phyloP scores from a whole-genome alignment of 2,329 filamentous ascomycete species.

The Acrodontium crateriforme region DNA sequence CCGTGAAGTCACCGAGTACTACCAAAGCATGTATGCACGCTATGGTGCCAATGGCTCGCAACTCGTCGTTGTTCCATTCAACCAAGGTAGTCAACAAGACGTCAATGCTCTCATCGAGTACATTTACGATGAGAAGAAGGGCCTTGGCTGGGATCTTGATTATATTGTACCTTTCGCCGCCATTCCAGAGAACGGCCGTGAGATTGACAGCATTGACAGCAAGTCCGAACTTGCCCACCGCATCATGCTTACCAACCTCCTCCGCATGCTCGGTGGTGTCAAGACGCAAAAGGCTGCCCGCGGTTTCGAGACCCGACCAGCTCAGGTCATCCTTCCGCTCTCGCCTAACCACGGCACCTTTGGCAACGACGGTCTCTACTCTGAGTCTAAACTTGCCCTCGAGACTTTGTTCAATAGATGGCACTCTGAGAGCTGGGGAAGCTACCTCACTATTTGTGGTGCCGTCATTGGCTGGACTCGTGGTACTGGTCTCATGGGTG shows the following conservation, averaged over 20 bases:
- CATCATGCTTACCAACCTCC: conserved; percentile 96
- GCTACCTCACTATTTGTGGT: conserved; percentile 96
- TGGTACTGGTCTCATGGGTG: conserved; percentile 93
- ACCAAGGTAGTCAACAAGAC: conserved; percentile 96
- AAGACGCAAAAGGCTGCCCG: conserved; percentile 80
- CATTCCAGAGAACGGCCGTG: conserved; percentile 92
- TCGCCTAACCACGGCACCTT: conserved; percentile 98
- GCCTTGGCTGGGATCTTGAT: conserved; percentile 95
- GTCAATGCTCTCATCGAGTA: conserved; percentile 88
- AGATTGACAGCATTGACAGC: conserved; percentile 93
- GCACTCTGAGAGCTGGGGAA: conserved; percentile 94
- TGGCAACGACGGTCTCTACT: conserved; percentile 93
- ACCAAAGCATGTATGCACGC: conserved; percentile 94
- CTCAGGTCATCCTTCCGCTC: conserved; percentile 87
- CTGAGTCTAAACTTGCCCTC: conserved; percentile 90
- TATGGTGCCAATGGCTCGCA: conserved; percentile 90
- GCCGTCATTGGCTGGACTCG: conserved; percentile 98
- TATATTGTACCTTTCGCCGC: conserved; percentile 93
- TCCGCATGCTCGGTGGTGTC: conserved; percentile 78
- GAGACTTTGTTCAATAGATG: conserved; percentile 98
- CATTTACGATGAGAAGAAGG: conserved; percentile 92
- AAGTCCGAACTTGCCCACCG: conserved; percentile 96
- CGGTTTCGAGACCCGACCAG: conserved; percentile 87
- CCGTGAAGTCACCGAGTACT: conserved; percentile 95
- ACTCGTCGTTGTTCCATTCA: conserved; percentile 96